Conservation (phyloP, 257 asterid genomes). For the Paraleonurus japonicus region DNA sequence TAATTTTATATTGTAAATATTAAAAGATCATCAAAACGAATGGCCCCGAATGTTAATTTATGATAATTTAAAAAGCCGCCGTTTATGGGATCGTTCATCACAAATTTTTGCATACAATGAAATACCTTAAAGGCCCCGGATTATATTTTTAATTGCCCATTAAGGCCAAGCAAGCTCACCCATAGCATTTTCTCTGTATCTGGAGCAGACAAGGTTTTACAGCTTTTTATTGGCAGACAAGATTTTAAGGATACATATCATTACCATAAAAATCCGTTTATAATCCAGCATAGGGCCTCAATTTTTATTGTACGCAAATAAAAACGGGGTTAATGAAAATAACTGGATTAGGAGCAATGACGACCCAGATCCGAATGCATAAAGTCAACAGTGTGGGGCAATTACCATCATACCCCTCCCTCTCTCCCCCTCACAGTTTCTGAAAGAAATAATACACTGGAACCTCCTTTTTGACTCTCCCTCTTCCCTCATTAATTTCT, state of each 20-base stretch:
- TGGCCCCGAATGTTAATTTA: too few species aligned
- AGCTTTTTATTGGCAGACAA: background rate
- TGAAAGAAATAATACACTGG: background rate
- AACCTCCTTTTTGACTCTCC: conserved; percentile 15
- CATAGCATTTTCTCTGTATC: too few species aligned
- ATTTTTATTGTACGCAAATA: background rate
- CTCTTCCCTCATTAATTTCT: conserved; percentile 21
- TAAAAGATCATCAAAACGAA: too few species aligned
- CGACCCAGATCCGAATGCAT: conserved; percentile 25
- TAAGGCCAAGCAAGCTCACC: too few species aligned
- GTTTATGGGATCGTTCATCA: too few species aligned
- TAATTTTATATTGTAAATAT: too few species aligned
- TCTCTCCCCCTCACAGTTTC: conserved; percentile 2
- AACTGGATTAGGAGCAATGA: conserved; percentile 31
- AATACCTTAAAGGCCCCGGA: too few species aligned
- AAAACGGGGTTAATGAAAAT: conserved; percentile 18
- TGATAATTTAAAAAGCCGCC: too few species aligned
- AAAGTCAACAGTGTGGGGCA: conserved; percentile 31
- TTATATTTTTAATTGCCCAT: too few species aligned
- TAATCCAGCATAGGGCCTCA: background rate
- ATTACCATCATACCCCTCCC: conserved; percentile 34
- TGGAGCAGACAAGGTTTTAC: too few species aligned
- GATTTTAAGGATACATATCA: background rate
- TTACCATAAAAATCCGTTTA: background rate
- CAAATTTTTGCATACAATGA: too few species aligned